Conservation (phyloP, 495 filamentous ascomycete species). For the Friedmanniomyces endolithicus region DNA sequence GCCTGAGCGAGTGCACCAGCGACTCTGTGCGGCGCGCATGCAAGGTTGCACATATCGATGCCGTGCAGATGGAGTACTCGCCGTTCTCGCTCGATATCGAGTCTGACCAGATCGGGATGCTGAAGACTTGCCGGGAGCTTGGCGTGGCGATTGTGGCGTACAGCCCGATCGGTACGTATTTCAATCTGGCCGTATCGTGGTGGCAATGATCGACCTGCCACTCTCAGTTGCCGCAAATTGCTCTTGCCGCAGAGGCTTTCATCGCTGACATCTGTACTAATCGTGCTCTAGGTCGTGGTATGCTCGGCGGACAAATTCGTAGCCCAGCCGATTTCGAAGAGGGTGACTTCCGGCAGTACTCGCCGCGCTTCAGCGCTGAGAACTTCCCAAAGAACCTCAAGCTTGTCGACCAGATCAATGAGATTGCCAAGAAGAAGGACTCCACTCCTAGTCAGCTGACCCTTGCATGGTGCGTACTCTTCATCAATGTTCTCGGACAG, state of each 20-base stretch:
- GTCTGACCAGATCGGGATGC: slow-evolving; percentile 32
- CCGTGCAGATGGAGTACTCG: slow-evolving; percentile 51
- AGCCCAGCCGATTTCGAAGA: slow-evolving; percentile 36
- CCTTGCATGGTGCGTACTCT: slow-evolving; percentile 41
- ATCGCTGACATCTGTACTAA: neutral
- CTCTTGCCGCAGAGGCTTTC: neutral
- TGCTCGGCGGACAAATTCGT: slow-evolving; percentile 41
- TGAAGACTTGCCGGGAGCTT: slow-evolving; percentile 48
- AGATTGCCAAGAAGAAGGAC: slow-evolving; percentile 38
- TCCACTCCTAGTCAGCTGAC: slow-evolving; percentile 39
- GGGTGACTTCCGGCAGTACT: slow-evolving; percentile 29
- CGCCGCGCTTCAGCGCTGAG: slow-evolving; percentile 38
- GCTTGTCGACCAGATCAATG: slow-evolving; percentile 37
- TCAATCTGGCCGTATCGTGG: neutral
- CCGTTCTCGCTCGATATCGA: slow-evolving; percentile 50
- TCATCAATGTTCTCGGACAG: neutral
- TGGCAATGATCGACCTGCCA: too few relatives aligned
- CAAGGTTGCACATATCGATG: slow-evolving; percentile 46
- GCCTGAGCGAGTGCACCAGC: slow-evolving; percentile 44
- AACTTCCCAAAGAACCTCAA: slow-evolving; percentile 44
- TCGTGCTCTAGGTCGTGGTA: slow-evolving; percentile 38
- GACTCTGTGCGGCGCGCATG: slow-evolving; percentile 47
- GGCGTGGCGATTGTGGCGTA: slow-evolving; percentile 50
- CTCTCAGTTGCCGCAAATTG: too few relatives aligned
- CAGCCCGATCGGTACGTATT: slow-evolving; percentile 32